phyloP scores from a whole-genome alignment of 495 filamentous ascomycete species.

The Penicillium manginii region DNA sequence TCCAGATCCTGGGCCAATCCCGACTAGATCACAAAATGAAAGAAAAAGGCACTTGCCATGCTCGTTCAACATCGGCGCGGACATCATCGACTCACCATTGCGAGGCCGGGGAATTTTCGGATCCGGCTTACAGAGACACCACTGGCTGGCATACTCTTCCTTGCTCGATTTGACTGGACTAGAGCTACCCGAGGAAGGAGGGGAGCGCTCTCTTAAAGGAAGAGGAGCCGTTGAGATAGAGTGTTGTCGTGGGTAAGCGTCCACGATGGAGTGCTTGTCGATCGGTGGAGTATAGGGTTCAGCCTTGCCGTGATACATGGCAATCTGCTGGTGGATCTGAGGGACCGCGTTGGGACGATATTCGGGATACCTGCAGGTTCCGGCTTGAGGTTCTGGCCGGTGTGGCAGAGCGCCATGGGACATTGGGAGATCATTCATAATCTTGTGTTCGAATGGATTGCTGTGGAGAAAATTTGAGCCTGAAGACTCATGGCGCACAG shows the following conservation, averaged over 20 bases:
- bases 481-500: slow-evolving; percentile 47
- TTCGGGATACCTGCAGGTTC: slow-evolving; percentile 27
- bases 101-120: slow-evolving; percentile 92
- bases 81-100: slow-evolving; percentile 73
- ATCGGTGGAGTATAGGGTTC: slow-evolving; percentile 2
- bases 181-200: slow-evolving; percentile 38
- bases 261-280: neutral
- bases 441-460: slow-evolving; percentile 53
- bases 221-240: slow-evolving; percentile 5
- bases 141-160: slow-evolving; percentile 44
- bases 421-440: slow-evolving; percentile 49
- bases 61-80: slow-evolving; percentile 18
- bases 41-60: slow-evolving; percentile 32
- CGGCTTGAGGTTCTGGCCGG: slow-evolving; percentile 12
- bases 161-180: slow-evolving; percentile 42
- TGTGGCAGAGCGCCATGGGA: slow-evolving; percentile 17
- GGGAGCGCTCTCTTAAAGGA: slow-evolving; percentile 22
- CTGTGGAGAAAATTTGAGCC: slow-evolving; percentile 29
- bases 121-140: slow-evolving; percentile 92
- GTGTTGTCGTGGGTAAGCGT: neutral
- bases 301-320: slow-evolving; percentile 4
- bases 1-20: neutral
- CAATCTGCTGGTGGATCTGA: slow-evolving; percentile 36
- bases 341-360: slow-evolving; percentile 22
- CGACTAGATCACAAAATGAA: slow-evolving; percentile 8